phyloP scores from a whole-genome alignment of 2,329 filamentous ascomycete genomes.

The Ilyonectria destructans region DNA sequence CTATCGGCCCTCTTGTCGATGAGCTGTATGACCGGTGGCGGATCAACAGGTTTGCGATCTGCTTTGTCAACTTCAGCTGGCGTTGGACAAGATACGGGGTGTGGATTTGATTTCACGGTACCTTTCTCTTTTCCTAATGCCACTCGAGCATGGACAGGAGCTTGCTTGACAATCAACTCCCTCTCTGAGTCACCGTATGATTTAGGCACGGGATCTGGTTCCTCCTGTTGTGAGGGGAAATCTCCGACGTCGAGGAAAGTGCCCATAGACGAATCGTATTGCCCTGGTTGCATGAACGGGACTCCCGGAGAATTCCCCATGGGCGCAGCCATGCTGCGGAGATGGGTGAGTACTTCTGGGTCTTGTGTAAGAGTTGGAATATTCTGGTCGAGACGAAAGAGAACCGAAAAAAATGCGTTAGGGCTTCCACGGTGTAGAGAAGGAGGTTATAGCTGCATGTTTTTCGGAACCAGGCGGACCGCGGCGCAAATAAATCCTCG shows the following conservation, averaged over 20 bases:
- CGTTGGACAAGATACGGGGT: background rate
- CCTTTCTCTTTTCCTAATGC: slow-evolving; percentile 30
- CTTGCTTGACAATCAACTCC: slow-evolving; percentile 16
- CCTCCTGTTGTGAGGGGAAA: background rate
- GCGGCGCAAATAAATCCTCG: slow-evolving; percentile 1
- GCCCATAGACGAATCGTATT: slow-evolving; percentile 3
- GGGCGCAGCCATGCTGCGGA: slow-evolving; percentile 13
- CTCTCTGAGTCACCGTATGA: background rate
- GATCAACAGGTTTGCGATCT: slow-evolving; percentile 91
- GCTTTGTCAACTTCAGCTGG: slow-evolving; percentile 14
- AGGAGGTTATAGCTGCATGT: slow-evolving; percentile 27
- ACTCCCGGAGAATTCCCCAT: slow-evolving; percentile 7
- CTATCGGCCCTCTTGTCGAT: slow-evolving; percentile 44
- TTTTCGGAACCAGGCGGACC: slow-evolving; percentile 12
- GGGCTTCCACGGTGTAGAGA: slow-evolving; percentile 15
- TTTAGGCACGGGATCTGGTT: background rate
- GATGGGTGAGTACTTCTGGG: slow-evolving; percentile 3
- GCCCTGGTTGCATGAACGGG: slow-evolving; percentile 7
- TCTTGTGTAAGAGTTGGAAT: slow-evolving; percentile 9
- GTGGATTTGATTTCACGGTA: slow-evolving; percentile 22
- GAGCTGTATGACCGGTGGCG: slow-evolving; percentile 87
- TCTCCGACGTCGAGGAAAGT: background rate
- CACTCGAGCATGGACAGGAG: slow-evolving; percentile 26
- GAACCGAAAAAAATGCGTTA: slow-evolving; percentile 13
- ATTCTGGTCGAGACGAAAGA: slow-evolving; percentile 10